Evolutionary conservation across 2,329 filamentous ascomycete genomes (phyloP), one percentile per base, ranked within the genome.

Genomic region (Biscogniauxia sp.): DNA sequence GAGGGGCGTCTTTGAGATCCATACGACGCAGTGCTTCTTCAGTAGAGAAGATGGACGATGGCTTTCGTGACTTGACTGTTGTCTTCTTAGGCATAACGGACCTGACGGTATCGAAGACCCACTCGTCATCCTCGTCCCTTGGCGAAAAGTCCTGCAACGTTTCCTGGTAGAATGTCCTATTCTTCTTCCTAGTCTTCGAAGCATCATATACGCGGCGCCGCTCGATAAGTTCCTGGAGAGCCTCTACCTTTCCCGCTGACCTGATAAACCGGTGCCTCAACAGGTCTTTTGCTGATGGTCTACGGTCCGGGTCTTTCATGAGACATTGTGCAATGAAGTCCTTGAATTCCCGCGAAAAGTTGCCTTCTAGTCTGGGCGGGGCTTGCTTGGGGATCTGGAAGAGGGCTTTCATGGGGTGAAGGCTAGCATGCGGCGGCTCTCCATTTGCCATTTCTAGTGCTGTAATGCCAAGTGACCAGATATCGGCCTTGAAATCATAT

Each of bases 81-180:
- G 79, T 76, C 49, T 83, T 86, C 68, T 84, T 84, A 3, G 85
- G 81, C 3, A 80, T 82, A 32, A 88, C 80, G 0, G 90, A 92
- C 75, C 91, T 95, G 72, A 98, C 88, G 0, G 94, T 98, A 71
- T 97, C 94, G 73, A 98, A 98, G 1, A 96, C 89, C 94, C 94
- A 98, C 65, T 91, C 93, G 65, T 97, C 92, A 17, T 91, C 82
- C 5, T 93, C 88, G 45, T 85, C 81, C 66, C 81, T 86, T 1
- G 85, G 82, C 2, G 84, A 82, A 57, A 96, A 84, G 8, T 85
- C 88, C 68, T 89, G 86, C 54, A 98, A 81, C 2, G 94, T 97
- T 78, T 98, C 94, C 69, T 97, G 93, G 76, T 98, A 98, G 76
- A 94, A 96, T 69, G 91, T 90, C 1, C 89, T 84, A 70, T 92